A percentile compares a stretch with the other conserved stretches of the same genome.
These are phyloP conservation scores for Trichoderma cornu-damae DNA, from an alignment of 2,329 filamentous ascomycete genomes.

Conservation along the genomic window DNA sequence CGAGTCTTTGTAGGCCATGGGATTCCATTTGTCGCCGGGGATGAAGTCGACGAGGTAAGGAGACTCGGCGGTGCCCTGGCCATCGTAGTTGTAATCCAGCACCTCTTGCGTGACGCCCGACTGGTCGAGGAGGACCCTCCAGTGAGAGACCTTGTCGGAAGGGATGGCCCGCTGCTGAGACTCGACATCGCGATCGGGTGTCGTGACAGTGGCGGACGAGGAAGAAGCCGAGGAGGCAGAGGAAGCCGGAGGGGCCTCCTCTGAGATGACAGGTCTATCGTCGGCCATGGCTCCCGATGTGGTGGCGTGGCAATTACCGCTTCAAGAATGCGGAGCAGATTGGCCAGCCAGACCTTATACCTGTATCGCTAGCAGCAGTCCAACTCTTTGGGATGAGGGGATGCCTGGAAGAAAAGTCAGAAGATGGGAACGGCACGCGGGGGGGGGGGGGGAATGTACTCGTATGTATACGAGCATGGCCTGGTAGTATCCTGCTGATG, in stretches of 20 bases:
- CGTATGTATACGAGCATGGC: not conserved
- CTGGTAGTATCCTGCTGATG: too few species aligned
- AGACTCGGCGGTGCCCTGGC: constrained; percentile 59
- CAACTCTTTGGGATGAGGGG: not conserved
- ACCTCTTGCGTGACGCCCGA: constrained; percentile 53
- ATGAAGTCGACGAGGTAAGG: constrained; percentile 67
- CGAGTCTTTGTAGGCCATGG: constrained; percentile 50
- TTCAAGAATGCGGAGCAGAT: not conserved
- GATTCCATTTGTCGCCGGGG: constrained; percentile 61
- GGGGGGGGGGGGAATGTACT: not conserved
- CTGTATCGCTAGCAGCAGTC: not conserved
- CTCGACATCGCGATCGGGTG: constrained; percentile 40
- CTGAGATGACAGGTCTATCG: constrained; percentile 3
- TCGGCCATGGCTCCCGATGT: constrained; percentile 8
- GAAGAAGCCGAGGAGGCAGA: constrained; percentile 22
- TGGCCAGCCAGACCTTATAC: not conserved
- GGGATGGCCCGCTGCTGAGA: constrained; percentile 31
- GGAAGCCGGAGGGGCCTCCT: not conserved
- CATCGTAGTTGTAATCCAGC: constrained; percentile 51
- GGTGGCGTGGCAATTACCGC: not conserved
- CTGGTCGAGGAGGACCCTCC: constrained; percentile 52
- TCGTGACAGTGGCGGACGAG: constrained; percentile 27
- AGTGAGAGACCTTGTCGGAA: constrained; percentile 39
- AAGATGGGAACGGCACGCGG: not conserved
- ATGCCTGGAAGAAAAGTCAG: constrained; percentile 2